A percentile compares a stretch with the other conserved stretches of the same genome.
Conservation (phyloP, 768 basidiomycete species). For the Russula sp. region DNA sequence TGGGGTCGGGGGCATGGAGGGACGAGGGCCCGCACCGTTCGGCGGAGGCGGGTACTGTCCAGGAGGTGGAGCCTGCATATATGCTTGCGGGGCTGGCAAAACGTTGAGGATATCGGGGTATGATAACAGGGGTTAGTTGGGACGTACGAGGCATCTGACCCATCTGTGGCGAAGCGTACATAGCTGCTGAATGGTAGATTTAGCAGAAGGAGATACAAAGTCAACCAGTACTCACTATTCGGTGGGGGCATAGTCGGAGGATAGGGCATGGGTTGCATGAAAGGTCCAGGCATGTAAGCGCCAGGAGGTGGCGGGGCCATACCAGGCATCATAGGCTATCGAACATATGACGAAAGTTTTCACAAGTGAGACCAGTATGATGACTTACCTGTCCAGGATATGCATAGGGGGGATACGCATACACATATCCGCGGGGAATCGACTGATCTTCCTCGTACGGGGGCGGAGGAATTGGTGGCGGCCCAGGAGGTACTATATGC, state of each 20-base stretch:
- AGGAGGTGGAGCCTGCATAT: conserved; percentile 73
- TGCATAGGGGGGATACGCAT: conserved; percentile 67
- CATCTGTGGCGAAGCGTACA: conserved; percentile 80
- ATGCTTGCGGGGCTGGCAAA: conserved; percentile 56
- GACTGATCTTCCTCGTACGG: conserved; percentile 74
- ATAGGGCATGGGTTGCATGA: conserved; percentile 83
- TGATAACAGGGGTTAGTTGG: not conserved
- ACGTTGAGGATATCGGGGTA: conserved; percentile 1
- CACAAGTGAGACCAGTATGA: conserved; percentile 3
- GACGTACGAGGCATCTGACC: conserved; percentile 82
- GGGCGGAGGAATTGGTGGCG: conserved; percentile 64
- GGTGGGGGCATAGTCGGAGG: conserved; percentile 71
- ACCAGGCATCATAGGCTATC: conserved; percentile 77
- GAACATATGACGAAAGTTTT: conserved; percentile 5
- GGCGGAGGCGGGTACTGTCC: conserved; percentile 74
- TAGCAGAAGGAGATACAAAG: conserved; percentile 4
- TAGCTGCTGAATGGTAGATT: conserved; percentile 40
- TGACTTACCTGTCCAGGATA: conserved; percentile 67
- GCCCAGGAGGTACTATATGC: conserved; percentile 63
- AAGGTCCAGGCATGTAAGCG: conserved; percentile 71
- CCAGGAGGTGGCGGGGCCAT: conserved; percentile 79
- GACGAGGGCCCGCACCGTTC: conserved; percentile 71
- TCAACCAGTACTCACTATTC: conserved; percentile 44
- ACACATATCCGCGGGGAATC: conserved; percentile 58
- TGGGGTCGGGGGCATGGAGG: conserved; percentile 89